A percentile compares a stretch with the other conserved stretches of the same genome.
These are phyloP conservation scores for Boeremia lycopersici DNA, from an alignment of 2,329 filamentous ascomycete genomes.

Conservation along the genomic window DNA sequence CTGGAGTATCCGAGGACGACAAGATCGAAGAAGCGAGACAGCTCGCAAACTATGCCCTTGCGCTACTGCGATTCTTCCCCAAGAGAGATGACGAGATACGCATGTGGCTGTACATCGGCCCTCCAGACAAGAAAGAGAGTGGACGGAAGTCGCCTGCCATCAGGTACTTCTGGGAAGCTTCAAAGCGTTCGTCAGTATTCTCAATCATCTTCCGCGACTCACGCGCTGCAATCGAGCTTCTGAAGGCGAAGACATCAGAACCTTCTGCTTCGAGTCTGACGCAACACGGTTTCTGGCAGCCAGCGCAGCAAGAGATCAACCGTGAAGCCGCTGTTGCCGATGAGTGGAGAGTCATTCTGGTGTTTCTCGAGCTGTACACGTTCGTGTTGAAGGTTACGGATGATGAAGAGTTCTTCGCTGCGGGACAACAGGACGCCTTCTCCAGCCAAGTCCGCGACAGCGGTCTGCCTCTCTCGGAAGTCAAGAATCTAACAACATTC, in stretches of 20 bases:
- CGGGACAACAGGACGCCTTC: slow-evolving; percentile 45
- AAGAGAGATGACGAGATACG: slow-evolving; percentile 82
- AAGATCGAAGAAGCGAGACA: slow-evolving; percentile 68
- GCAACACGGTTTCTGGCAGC: slow-evolving; percentile 41
- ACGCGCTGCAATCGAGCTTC: slow-evolving; percentile 62
- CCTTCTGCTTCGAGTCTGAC: slow-evolving; percentile 19
- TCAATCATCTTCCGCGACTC: slow-evolving; percentile 62
- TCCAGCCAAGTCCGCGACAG: slow-evolving; percentile 57
- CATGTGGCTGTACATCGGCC: slow-evolving; percentile 88
- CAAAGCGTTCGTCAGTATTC: slow-evolving; percentile 64
- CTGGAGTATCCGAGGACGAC: slow-evolving; percentile 44
- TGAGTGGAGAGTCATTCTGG: slow-evolving; percentile 86
- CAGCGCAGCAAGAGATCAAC: slow-evolving; percentile 38
- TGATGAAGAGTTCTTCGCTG: slow-evolving; percentile 90
- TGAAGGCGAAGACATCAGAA: slow-evolving; percentile 51
- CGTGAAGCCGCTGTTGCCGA: slow-evolving; percentile 56
- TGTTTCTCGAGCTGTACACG: slow-evolving; percentile 93
- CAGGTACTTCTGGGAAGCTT: slow-evolving; percentile 82
- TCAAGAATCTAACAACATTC: slow-evolving; percentile 78
- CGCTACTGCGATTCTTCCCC: slow-evolving; percentile 84
- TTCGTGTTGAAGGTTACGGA: slow-evolving; percentile 93
- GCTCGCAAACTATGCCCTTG: slow-evolving; percentile 84
- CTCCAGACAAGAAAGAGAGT: slow-evolving; percentile 55
- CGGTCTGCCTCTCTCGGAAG: slow-evolving; percentile 72
- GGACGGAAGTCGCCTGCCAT: slow-evolving; percentile 65